These are phyloP conservation scores for Mycena alexandri DNA, from an alignment of 768 basidiomycete species.

Conservation along the genomic window DNA sequence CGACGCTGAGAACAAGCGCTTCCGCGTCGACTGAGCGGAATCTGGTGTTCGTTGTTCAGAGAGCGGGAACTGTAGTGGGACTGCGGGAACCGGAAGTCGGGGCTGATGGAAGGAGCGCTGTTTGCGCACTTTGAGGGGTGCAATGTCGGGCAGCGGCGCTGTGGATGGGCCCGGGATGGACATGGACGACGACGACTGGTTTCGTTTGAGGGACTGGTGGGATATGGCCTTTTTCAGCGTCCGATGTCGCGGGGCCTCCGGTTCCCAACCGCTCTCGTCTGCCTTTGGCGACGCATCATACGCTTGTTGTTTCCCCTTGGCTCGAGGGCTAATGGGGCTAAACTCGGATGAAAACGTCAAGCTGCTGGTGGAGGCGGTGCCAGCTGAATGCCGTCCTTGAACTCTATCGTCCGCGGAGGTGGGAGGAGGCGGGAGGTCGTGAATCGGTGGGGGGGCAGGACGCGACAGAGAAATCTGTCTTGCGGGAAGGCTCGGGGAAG, in stretches of 20 bases:
- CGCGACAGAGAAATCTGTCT: conserved; percentile 61
- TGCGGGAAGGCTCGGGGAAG: conserved; percentile 50
- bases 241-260: conserved; percentile 41
- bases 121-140: conserved; percentile 58
- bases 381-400: conserved; percentile 20
- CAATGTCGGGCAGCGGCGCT: conserved; percentile 43
- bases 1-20: conserved; percentile 75
- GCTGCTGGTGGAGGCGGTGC: conserved; percentile 50
- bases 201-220: conserved; percentile 64
- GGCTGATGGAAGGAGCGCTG: conserved; percentile 76
- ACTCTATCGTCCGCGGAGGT: conserved; percentile 22
- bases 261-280: conserved; percentile 32
- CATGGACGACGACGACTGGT: conserved; percentile 47
- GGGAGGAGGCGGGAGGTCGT: conserved; percentile 62
- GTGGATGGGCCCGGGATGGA: conserved; percentile 27
- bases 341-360: conserved; percentile 55
- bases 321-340: conserved; percentile 20
- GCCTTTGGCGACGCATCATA: conserved; percentile 16
- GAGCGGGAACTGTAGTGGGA: conserved; percentile 56
- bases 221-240: conserved; percentile 69
- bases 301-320: conserved; percentile 14
- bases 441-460: conserved; percentile 63
- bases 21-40: conserved; percentile 50
- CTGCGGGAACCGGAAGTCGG: conserved; percentile 65
- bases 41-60: conserved; percentile 46